Evolutionary conservation across 1,284 basidiomycete species (phyloP), one percentile per base, ranked within the genome.

Genomic region (Trichosporon coremiiforme): DNA sequence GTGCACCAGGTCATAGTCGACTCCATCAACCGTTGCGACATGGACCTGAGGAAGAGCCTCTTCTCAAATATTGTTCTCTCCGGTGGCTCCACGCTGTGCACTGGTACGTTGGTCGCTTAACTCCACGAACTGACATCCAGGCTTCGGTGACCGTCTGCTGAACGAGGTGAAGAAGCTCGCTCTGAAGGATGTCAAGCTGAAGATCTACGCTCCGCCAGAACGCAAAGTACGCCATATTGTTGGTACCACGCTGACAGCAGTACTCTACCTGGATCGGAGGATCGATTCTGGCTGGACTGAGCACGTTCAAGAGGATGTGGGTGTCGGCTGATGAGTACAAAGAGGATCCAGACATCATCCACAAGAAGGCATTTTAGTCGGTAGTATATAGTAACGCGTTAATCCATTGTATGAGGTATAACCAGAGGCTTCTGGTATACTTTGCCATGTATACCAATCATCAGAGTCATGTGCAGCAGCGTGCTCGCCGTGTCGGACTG

Each of bases 241-340:
- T 17, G 22, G n/a, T n/a, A n/a, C n/a, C n/a, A n/a, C 6, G 5
- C 45, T 66, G 8, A 33, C 22, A 8, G 29, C 55, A 84, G 85
- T 99, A 99, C 84, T 95, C 95, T 20, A 99, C 96, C 29, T 99
- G 97, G 97, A 99, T 99, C 77, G 97, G 97, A 66, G 96, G 96
- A 4, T 95, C 93, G 70, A 97, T 97, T 80, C 85, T 98, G 68
- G 96, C 96, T 62, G 95, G 96, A 50, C 85, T 99, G 71, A 95
- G 90, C 76, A 98, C 97, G 22, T 99, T 99, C 86, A 98, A 95
- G 85, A 97, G 97, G 94, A 96, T 97, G 94, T 97, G 94, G 94
- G 94, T 99, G 64, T 97, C 94, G 55, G 95, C 96, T 55, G 97
- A 99, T 82, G 97, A 99, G 85, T 99, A 98, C 82, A 94, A 96